Evolutionary conservation across 2,329 filamentous ascomycete species (phyloP).

Genomic region (Periconia digitata): DNA sequence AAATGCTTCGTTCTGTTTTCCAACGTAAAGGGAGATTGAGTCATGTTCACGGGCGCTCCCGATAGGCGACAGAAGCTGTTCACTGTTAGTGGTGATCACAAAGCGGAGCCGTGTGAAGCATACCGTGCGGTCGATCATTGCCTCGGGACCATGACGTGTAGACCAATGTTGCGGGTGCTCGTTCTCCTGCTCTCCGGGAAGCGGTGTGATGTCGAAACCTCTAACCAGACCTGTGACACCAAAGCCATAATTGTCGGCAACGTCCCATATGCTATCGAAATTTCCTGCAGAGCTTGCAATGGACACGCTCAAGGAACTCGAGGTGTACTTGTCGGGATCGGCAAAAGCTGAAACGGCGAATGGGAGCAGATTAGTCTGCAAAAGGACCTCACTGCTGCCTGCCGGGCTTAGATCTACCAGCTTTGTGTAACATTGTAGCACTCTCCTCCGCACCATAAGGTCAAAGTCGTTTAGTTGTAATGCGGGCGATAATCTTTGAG

Average conservation of each 20-base stretch:
- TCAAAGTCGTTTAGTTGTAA: constrained; percentile 88
- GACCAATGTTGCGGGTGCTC: constrained; percentile 53
- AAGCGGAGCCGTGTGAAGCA: constrained; percentile 1
- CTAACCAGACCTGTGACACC: constrained; percentile 84
- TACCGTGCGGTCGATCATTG: constrained; percentile 61
- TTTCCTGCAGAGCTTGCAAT: constrained; percentile 88
- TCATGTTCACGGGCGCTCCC: constrained; percentile 88
- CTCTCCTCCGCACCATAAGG: constrained; percentile 87
- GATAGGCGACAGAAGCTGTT: constrained; percentile 60
- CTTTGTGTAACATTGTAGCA: constrained; percentile 93
- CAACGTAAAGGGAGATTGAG: constrained; percentile 75
- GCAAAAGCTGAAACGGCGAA: constrained; percentile 89
- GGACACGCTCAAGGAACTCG: constrained; percentile 82
- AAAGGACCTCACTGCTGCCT: constrained; percentile 79
- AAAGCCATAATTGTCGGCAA: constrained; percentile 91
- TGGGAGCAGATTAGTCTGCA: constrained; percentile 89
- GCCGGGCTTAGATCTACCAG: constrained; percentile 85
- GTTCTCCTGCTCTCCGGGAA: constrained; percentile 61
- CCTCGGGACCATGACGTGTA: constrained; percentile 62
- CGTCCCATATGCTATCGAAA: constrained; percentile 94
- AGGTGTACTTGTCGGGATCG: constrained; percentile 84
- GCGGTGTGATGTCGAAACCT: constrained; percentile 70
- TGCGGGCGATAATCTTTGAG: constrained; percentile 79
- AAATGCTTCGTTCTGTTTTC: constrained; percentile 51
- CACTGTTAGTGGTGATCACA: constrained; percentile 11